Conservation (phyloP, 2,329 filamentous ascomycete species). For the Ophiostoma perfectum region DNA sequence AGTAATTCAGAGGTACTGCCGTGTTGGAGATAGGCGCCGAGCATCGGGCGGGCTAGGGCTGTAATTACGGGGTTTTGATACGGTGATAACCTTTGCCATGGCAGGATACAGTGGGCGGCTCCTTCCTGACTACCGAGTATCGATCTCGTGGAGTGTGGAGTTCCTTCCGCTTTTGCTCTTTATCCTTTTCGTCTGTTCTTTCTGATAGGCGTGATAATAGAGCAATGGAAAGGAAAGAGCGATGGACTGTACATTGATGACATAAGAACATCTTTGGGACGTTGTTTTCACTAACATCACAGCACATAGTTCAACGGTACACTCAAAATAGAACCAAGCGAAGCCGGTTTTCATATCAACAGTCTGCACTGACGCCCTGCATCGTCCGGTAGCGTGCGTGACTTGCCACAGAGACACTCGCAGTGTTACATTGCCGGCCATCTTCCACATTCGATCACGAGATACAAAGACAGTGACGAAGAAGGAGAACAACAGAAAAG, state of each 20-base stretch:
- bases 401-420: too few species aligned
- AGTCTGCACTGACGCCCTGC: too few species aligned
- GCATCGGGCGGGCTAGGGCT: slow-evolving; percentile 18
- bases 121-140: neutral
- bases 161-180: neutral
- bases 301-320: too few species aligned
- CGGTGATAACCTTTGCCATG: neutral
- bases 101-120: neutral
- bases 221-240: neutral
- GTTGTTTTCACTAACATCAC: too few species aligned
- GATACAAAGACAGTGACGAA: too few species aligned
- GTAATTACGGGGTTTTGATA: slow-evolving; percentile 20
- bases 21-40: slow-evolving; percentile 18
- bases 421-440: too few species aligned
- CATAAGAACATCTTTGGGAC: neutral
- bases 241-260: neutral
- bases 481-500: too few species aligned
- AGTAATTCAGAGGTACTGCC: neutral
- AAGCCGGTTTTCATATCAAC: too few species aligned
- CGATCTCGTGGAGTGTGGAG: slow-evolving; percentile 1
- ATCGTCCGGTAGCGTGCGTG: too few species aligned
- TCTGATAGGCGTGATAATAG: neutral
- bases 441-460: too few species aligned
- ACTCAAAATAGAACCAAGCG: too few species aligned
- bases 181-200: neutral